phyloP scores from a whole-genome alignment of 2,329 filamentous ascomycete genomes.

The Alternaria atra region DNA sequence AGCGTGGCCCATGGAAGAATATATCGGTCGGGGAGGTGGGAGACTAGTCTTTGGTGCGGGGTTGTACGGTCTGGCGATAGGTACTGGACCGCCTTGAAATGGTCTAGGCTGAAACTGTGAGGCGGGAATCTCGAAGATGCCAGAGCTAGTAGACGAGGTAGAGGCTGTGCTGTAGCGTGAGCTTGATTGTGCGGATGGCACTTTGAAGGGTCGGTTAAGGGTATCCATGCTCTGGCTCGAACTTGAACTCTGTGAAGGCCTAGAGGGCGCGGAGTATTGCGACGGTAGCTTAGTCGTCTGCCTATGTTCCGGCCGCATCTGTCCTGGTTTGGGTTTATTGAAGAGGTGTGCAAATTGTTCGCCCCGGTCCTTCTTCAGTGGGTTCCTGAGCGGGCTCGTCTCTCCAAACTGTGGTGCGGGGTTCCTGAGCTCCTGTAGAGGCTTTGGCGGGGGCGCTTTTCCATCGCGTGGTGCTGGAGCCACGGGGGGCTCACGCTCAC shows the following conservation, averaged over 20 bases:
- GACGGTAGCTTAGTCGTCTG: conserved; percentile 43
- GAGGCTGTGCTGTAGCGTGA: conserved; percentile 39
- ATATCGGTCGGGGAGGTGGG: conserved; percentile 62
- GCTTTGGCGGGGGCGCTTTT: conserved; percentile 29
- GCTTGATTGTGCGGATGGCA: conserved; percentile 24
- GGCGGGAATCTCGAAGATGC: conserved; percentile 47
- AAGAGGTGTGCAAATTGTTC: conserved; percentile 55
- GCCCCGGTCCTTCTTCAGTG: conserved; percentile 50
- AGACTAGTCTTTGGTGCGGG: conserved; percentile 54
- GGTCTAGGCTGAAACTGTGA: conserved; percentile 45
- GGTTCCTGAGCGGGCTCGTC: conserved; percentile 64
- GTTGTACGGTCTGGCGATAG: conserved; percentile 61
- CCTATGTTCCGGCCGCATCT: conserved; percentile 61
- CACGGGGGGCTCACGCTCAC: conserved; percentile 59
- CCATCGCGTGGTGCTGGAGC: conserved; percentile 41
- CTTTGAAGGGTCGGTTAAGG: conserved; percentile 27
- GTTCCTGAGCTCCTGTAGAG: conserved; percentile 45
- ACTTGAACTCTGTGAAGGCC: conserved; percentile 8
- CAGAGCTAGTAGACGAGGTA: conserved; percentile 36
- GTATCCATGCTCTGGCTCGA: conserved; percentile 7
- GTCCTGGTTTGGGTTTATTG: conserved; percentile 61
- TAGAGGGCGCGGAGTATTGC: conserved; percentile 21
- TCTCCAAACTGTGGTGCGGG: conserved; percentile 63
- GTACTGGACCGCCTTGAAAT: conserved; percentile 45
- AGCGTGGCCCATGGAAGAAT: conserved; percentile 60